Evolutionary conservation across 1,284 basidiomycete species (phyloP), one percentile per base, ranked within the genome.

Genomic region (Fomitopsis schrenkii): DNA sequence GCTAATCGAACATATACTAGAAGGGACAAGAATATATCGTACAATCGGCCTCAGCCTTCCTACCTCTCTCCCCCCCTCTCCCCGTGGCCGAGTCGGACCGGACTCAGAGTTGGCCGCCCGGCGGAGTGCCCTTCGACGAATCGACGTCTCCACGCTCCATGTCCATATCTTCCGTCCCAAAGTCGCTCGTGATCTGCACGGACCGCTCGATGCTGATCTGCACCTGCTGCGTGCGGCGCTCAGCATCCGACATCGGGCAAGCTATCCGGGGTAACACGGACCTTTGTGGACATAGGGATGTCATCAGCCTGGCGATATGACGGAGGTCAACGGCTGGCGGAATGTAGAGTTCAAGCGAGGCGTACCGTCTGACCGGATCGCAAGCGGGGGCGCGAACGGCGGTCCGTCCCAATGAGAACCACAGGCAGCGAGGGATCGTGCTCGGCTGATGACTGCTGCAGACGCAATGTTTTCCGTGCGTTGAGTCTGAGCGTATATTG

Each of bases 361-460:
- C 45, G 45, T 9, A 33, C 48, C 48, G 30, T 30, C 22, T 22
- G 48, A 7, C 48, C 48, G 14, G 14, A 9, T 3, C 9, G 48
- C 30, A 50, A 9, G 14, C 35, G 52, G 12, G 14, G 1, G 17
- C 35, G 52, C 15, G 36, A 40, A 33, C 17, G 52, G 35, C 52
- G 33, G 35, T 54, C 35, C 2, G 26, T 28, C 8, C 30, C 48
- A 1, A 6, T 6, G 46, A 75, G 66, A n/a, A 73, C 66, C 1
- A 69, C 66, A 38, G 73, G 74, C 19, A 76, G 64, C 6, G 76
- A 66, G 58, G 67, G 66, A 10, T 65, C 62, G 36, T 70, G n/a
- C 60, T 70, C 55, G 67, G 71, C 65, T 38, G 70, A 70, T n/a
- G 70, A 67, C 38, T 67, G 66, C 59, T 68, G 67, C n/a, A 67